phyloP scores from a whole-genome alignment of 495 filamentous ascomycete species.

The Extremus antarcticus region DNA sequence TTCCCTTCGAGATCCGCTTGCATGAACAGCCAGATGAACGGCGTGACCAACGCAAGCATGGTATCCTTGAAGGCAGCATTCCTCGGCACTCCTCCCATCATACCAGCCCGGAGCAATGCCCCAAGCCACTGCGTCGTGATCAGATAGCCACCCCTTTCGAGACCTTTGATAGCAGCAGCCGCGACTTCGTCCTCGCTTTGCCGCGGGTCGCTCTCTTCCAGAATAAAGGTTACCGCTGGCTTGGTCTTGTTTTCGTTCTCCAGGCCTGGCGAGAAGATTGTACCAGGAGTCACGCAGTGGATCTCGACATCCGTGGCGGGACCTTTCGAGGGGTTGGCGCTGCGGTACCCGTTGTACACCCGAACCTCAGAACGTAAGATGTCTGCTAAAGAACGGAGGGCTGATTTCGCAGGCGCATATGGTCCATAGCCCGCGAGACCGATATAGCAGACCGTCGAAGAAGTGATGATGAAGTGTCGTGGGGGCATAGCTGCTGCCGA shows the following conservation, averaged over 20 bases:
- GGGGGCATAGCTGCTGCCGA: slow-evolving; percentile 22
- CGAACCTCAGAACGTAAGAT: slow-evolving; percentile 72
- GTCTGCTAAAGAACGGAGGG: slow-evolving; percentile 73
- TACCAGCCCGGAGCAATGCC: slow-evolving; percentile 51
- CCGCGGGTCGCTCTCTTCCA: slow-evolving; percentile 72
- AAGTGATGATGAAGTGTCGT: slow-evolving; percentile 81
- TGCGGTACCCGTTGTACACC: slow-evolving; percentile 58
- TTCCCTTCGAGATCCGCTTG: slow-evolving; percentile 47
- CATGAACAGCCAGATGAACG: slow-evolving; percentile 52
- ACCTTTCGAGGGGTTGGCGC: slow-evolving; percentile 35
- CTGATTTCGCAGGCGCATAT: slow-evolving; percentile 78
- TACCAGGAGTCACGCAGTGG: slow-evolving; percentile 75
- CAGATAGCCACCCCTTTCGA: slow-evolving; percentile 73
- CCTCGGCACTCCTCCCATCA: slow-evolving; percentile 45
- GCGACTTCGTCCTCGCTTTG: slow-evolving; percentile 75
- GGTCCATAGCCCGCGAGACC: slow-evolving; percentile 73
- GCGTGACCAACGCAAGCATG: slow-evolving; percentile 43
- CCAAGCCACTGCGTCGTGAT: slow-evolving; percentile 63
- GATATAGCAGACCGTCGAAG: slow-evolving; percentile 63
- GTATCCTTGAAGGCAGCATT: slow-evolving; percentile 54
- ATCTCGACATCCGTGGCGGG: slow-evolving; percentile 54
- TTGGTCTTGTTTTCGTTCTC: slow-evolving; percentile 73
- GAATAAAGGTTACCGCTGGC: slow-evolving; percentile 64
- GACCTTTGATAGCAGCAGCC: slow-evolving; percentile 48
- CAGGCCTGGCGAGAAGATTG: slow-evolving; percentile 64